Conservation (phyloP, 2,329 filamentous ascomycete species). For the Ilyonectria mors-panacis region DNA sequence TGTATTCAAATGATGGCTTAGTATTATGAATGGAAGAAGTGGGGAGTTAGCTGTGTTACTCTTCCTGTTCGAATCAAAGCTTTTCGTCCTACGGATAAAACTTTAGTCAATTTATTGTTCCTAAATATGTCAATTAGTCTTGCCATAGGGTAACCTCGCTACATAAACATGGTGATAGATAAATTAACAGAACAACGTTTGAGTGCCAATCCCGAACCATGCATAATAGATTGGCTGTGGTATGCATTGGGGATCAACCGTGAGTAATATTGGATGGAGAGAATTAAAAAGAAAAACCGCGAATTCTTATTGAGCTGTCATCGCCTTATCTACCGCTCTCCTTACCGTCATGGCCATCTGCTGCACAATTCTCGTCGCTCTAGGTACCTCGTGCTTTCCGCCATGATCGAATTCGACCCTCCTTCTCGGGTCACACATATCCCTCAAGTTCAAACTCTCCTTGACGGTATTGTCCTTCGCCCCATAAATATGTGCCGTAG, state of each 20-base stretch:
- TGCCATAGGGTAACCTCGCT: no score
- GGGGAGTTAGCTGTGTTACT: no score
- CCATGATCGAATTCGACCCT: conserved; percentile 13
- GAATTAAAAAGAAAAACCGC: no score
- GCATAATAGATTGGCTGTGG: background rate
- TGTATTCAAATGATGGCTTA: no score
- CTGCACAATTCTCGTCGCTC: background rate
- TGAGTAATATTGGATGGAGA: no score
- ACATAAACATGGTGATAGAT: background rate
- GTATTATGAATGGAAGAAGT: no score
- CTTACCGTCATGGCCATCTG: background rate
- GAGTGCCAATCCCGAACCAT: no score
- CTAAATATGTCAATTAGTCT: no score
- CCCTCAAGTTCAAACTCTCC: conserved; percentile 23
- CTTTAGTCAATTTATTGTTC: no score
- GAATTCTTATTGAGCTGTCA: background rate
- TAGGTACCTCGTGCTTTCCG: conserved; percentile 12
- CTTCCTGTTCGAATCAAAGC: no score
- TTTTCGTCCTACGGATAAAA: no score
- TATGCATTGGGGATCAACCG: no score
- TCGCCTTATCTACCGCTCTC: background rate
- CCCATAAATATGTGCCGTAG: conserved; percentile 19
- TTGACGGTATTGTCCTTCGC: conserved; percentile 8
- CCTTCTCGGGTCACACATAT: conserved; percentile 15
- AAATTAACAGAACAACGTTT: background rate